These are phyloP conservation scores for Perilla frutescens DNA, from an alignment of 257 asterid genomes.

Conservation along the genomic window DNA sequence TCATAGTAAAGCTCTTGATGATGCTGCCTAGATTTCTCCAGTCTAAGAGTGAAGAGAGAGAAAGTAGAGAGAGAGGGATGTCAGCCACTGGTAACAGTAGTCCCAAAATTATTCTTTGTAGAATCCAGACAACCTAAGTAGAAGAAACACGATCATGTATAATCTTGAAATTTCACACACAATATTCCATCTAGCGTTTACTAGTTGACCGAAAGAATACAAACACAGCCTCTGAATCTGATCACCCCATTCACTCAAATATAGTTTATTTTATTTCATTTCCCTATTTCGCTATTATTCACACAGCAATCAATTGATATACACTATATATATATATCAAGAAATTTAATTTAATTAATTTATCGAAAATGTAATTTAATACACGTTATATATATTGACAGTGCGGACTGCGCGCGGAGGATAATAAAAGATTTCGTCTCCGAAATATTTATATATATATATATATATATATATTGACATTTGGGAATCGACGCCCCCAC, in stretches of 20 bases:
- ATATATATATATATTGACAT: not conserved
- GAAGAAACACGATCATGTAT: constrained; percentile 30
- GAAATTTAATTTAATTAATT: no score
- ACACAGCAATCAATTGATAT: no score
- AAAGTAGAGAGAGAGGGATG: not conserved
- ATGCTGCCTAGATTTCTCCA: not conserved
- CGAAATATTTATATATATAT: not conserved
- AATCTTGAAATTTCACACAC: constrained; percentile 36
- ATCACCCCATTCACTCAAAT: not conserved
- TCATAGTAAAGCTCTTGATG: no score
- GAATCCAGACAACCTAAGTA: constrained; percentile 37
- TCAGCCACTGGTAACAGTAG: constrained; percentile 12
- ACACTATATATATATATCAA: no score
- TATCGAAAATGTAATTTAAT: no score
- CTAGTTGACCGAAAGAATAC: constrained; percentile 50
- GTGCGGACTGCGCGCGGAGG: no score
- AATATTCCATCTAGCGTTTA: constrained; percentile 46
- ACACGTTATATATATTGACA: no score
- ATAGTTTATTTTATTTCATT: no score
- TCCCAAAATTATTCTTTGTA: constrained; percentile 29
- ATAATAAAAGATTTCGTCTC: no score
- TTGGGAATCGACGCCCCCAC: constrained; percentile 31
- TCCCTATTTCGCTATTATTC: no score
- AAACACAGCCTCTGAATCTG: not conserved
- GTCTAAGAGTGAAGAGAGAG: not conserved